Base-by-base conservation (phyloP, 2,329 filamentous ascomycete species). In the Lachnellula hyalina region DNA sequence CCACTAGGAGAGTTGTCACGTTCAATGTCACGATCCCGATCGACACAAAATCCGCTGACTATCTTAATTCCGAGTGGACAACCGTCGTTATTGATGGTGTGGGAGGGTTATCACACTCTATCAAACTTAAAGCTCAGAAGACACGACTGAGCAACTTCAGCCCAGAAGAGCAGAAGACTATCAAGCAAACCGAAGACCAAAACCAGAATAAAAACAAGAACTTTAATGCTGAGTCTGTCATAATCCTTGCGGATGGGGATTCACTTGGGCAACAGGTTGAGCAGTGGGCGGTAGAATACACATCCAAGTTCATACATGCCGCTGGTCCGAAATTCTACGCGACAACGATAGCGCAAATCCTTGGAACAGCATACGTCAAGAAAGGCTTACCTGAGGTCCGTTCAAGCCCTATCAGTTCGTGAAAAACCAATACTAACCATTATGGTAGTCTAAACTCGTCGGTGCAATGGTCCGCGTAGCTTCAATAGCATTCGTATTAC, bases 211-310 rank as follows among this genome's bases (percentile, higher is more conserved):
- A 38, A 11, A 36, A 32, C 51, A 15, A 48, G 7, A 28, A 54
- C 3, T 46, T 42, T 19, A 40, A 53, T 12, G 14, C 38, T 14
- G 17, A 46, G 9, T 40, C 46, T 12, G 52, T 64, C n/a, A 32
- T 61, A 5, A 52, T 63, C 4, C 50, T 64, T 32, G 56, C 58
- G 23, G 59, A 59, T 21, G 21, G 56, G 17, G 35, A 51, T 41
- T 41, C 47, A 3, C 32, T 60, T 15, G 56, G 54, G 2, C 48
- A 47, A 4, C 38, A 61, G 28, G 23, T 67, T 14, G 63, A 67
- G 23, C 57, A 65, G 32, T 67, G 64, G 64, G 63, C 62, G 1
- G 49, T 65, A 11, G 56, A 62, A 46, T 67, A 65, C 41, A 53
- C 59, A 2, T 61, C 60, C 14, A 61, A 61, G 23, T 63, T 65